phyloP scores from a whole-genome alignment of 2,329 filamentous ascomycete genomes.

The Fusarium circinatum region DNA sequence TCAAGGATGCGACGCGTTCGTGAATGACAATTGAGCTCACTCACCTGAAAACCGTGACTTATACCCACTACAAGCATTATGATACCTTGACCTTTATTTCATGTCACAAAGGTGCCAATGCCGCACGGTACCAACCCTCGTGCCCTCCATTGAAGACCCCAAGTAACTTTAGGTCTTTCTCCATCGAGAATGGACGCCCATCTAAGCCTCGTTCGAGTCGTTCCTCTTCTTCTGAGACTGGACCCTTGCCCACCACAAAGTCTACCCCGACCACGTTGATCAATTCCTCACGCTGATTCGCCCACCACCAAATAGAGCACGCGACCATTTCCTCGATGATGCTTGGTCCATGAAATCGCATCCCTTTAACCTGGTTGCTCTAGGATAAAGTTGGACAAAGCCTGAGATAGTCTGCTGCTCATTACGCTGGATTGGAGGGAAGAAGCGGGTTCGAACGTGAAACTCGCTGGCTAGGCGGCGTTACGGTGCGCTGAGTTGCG shows the following conservation, averaged over 20 bases:
- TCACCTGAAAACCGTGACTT: slow-evolving; percentile 11
- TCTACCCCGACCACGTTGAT: slow-evolving; percentile 50
- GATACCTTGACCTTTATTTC: slow-evolving; percentile 10
- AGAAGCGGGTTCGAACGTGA: slow-evolving; percentile 38
- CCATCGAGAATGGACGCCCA: slow-evolving; percentile 28
- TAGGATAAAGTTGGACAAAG: slow-evolving; percentile 30
- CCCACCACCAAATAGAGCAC: slow-evolving; percentile 48
- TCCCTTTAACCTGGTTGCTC: slow-evolving; percentile 32
- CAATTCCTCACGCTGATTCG: slow-evolving; percentile 49
- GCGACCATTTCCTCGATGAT: slow-evolving; percentile 57
- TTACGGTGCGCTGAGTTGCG: slow-evolving; percentile 18
- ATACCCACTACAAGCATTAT: slow-evolving; percentile 12
- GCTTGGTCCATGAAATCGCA: slow-evolving; percentile 52
- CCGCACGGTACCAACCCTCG: slow-evolving; percentile 14
- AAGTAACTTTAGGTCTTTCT: slow-evolving; percentile 15
- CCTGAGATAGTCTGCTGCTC: slow-evolving; percentile 18
- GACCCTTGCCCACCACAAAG: slow-evolving; percentile 39
- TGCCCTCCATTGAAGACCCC: slow-evolving; percentile 15
- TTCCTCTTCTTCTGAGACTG: slow-evolving; percentile 32
- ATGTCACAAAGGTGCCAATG: slow-evolving; percentile 18
- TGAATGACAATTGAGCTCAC: slow-evolving; percentile 6
- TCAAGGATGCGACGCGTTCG: not conserved
- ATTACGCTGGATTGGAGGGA: slow-evolving; percentile 39
- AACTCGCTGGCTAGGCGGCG: slow-evolving; percentile 30
- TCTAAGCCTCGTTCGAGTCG: slow-evolving; percentile 39